A percentile compares a stretch with the other conserved stretches of the same genome.
These are phyloP conservation scores for Nakaseomyces delphensis DNA, from an alignment of 1,139 yeast species.

Conservation along the genomic window DNA sequence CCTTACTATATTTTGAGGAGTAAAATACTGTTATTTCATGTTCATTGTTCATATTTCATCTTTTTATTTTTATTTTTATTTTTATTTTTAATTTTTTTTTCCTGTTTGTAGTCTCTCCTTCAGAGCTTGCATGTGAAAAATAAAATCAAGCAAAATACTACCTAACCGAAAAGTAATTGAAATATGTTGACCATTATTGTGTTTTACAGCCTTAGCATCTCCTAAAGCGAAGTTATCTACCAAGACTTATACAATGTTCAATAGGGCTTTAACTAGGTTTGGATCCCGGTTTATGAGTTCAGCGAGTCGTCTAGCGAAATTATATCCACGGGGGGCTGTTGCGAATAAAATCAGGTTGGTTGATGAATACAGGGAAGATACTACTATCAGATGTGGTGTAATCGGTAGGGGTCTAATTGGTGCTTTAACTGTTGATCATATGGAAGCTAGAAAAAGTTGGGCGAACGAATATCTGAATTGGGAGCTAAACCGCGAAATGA, in stretches of 20 bases:
- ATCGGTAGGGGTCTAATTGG: not conserved
- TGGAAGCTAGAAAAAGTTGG: not conserved
- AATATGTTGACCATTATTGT: too few species aligned
- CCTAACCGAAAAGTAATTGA: not conserved
- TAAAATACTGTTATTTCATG: too few species aligned
- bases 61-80: not conserved
- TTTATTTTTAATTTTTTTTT: not conserved
- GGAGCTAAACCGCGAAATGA: not conserved
- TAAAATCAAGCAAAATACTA: not conserved
- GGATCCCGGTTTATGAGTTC: not conserved
- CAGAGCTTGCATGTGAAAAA: conserved; percentile 1
- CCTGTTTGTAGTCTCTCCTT: too few species aligned
- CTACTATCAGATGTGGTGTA: not conserved
- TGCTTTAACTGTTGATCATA: not conserved
- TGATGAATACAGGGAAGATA: not conserved
- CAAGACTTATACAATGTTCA: too few species aligned
- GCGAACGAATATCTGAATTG: not conserved
- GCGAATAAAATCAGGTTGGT: not conserved
- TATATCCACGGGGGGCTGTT: not conserved
- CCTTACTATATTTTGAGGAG: too few species aligned
- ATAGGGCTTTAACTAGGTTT: not conserved
- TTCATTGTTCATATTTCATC: too few species aligned
- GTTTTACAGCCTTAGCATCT: too few species aligned
- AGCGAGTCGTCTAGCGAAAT: not conserved
- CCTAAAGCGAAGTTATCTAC: too few species aligned